A percentile compares a stretch with the other conserved stretches of the same genome.
Conservation (phyloP, 371 early-diverging fungal species). For the Mucor plumbeus region DNA sequence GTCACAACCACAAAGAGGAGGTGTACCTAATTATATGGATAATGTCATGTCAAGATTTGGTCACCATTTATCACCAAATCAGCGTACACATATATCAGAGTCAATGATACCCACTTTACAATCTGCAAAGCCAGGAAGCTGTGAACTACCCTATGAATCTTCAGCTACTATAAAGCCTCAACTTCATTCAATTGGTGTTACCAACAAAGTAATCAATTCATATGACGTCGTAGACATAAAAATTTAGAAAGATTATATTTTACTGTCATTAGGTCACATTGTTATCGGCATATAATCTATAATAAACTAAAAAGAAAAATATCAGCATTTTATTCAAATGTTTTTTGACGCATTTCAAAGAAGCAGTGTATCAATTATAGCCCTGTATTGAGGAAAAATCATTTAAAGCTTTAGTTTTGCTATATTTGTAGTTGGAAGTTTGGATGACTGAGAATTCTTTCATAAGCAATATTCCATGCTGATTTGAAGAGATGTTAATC, state of each 20-base stretch:
- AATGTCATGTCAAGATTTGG: constrained; percentile 39
- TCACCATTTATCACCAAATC: constrained; percentile 32
- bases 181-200: not conserved
- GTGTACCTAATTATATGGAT: constrained; percentile 23
- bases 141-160: not conserved
- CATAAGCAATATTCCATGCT: no score
- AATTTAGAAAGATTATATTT: not conserved
- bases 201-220: not conserved
- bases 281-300: no score
- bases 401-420: no score
- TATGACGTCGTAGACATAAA: constrained; percentile 1
- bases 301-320: no score
- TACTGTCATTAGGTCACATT: no score
- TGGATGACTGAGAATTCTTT: no score
- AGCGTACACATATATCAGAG: constrained; percentile 29
- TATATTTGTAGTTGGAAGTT: no score
- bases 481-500: no score
- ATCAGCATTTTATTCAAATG: no score
- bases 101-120: constrained; percentile 28
- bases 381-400: no score
- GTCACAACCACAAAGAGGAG: constrained; percentile 12
- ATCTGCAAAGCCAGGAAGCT: constrained; percentile 21
- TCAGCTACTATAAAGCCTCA: not conserved
- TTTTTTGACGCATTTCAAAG: no score
- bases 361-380: no score